These are phyloP conservation scores for Candida schatavii DNA, from an alignment of 805 yeast genomes.

Conservation along the genomic window DNA sequence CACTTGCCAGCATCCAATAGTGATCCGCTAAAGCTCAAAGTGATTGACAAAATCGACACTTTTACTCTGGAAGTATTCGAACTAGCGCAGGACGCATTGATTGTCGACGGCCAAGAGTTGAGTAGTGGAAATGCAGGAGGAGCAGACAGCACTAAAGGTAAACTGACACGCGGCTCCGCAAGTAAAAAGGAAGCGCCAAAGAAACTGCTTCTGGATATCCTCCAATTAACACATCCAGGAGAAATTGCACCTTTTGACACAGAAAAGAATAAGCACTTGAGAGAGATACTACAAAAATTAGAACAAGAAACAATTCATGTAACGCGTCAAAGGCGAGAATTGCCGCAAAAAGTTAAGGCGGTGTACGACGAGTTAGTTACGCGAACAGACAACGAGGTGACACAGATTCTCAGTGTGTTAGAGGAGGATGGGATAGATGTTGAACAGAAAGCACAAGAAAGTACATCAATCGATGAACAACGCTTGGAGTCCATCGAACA, in stretches of 20 bases:
- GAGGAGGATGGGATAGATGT: constrained; percentile 12
- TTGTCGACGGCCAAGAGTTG: constrained; percentile 53
- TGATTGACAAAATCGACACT: constrained; percentile 40
- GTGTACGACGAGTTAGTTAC: constrained; percentile 34
- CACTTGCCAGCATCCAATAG: constrained; percentile 44
- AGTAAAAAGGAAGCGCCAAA: constrained; percentile 10
- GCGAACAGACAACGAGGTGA: constrained; percentile 29
- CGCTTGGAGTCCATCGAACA: constrained; percentile 11
- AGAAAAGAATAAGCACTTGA: constrained; percentile 55
- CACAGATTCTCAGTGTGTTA: constrained; percentile 21
- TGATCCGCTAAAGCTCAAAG: constrained; percentile 47
- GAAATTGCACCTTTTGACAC: constrained; percentile 71
- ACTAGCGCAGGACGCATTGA: constrained; percentile 50
- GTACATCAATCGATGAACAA: constrained; percentile 7
- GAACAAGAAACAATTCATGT: constrained; percentile 61
- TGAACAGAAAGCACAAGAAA: constrained; percentile 2
- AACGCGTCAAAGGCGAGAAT: constrained; percentile 50
- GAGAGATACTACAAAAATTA: constrained; percentile 55
- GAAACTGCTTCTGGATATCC: constrained; percentile 13
- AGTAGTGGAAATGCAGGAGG: constrained; percentile 10
- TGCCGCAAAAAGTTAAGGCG: constrained; percentile 43
- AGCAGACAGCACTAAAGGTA: constrained; percentile 18
- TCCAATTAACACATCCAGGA: constrained; percentile 17
- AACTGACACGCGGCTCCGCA: not conserved
- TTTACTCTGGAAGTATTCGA: constrained; percentile 56